Conservation (phyloP, 2,329 filamentous ascomycete species). For the Tolypocladium capitatum region DNA sequence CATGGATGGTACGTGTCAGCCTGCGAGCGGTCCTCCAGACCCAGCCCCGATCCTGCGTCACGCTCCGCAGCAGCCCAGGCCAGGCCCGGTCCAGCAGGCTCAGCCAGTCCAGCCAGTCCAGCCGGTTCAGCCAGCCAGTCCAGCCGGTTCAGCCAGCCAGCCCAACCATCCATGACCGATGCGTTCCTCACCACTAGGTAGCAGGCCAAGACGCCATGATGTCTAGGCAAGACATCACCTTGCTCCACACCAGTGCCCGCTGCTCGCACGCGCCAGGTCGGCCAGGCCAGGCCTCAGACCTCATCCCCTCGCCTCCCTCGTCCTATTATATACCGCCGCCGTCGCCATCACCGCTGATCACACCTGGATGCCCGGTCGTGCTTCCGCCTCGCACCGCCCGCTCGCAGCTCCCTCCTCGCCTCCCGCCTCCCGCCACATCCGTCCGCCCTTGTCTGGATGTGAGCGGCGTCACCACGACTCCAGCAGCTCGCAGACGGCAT, state of each 20-base stretch:
- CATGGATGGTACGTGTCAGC: conserved; percentile 15
- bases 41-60: neutral
- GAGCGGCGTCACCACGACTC: neutral
- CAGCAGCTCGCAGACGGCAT: conserved; percentile 3
- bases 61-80: neutral
- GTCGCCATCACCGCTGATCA: neutral
- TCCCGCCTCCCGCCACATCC: neutral
- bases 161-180: neutral
- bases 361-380: neutral
- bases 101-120: neutral
- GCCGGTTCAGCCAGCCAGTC: neutral
- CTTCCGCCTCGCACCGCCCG: neutral
- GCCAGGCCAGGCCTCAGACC: neutral
- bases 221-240: neutral
- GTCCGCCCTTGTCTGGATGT: neutral
- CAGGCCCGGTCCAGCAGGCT: neutral
- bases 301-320: neutral
- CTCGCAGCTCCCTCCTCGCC: neutral
- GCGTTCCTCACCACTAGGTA: neutral
- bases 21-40: conserved; percentile 10
- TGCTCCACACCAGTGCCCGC: neutral
- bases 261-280: neutral
- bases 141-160: neutral
- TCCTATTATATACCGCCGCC: neutral
- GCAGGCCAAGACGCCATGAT: neutral